These are phyloP conservation scores for Metschnikowia arizonensis DNA, from an alignment of 805 yeast species.

Conservation along the genomic window DNA sequence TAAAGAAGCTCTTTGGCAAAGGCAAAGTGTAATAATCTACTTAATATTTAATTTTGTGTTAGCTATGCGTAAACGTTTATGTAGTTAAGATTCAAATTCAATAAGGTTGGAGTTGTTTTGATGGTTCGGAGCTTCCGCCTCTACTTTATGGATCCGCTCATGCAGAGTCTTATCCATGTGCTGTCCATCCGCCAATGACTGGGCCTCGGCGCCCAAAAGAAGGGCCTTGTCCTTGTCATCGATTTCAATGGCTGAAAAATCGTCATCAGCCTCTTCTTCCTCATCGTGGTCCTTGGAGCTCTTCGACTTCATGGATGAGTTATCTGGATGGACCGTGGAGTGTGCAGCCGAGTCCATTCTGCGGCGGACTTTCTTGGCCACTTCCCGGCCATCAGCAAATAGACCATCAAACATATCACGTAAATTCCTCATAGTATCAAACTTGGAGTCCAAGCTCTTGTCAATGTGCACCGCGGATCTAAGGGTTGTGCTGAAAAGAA, in stretches of 20 bases:
- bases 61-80: not conserved
- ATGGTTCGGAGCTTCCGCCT: slow-evolving; percentile 11
- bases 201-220: slow-evolving; percentile 48
- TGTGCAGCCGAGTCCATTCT: slow-evolving; percentile 73
- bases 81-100: slow-evolving; percentile 39
- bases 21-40: slow-evolving; percentile 1
- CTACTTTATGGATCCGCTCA: slow-evolving; percentile 26
- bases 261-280: slow-evolving; percentile 50
- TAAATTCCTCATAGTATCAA: slow-evolving; percentile 53
- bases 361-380: slow-evolving; percentile 83
- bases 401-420: slow-evolving; percentile 89
- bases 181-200: slow-evolving; percentile 30
- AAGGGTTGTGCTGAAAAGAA: slow-evolving; percentile 69
- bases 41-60: not conserved
- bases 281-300: slow-evolving; percentile 20
- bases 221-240: slow-evolving; percentile 45
- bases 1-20: slow-evolving; percentile 40
- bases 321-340: slow-evolving; percentile 21
- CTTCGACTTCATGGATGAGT: slow-evolving; percentile 18
- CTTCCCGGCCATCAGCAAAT: slow-evolving; percentile 87
- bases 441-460: slow-evolving; percentile 45
- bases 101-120: slow-evolving; percentile 29
- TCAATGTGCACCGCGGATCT: slow-evolving; percentile 65
- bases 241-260: slow-evolving; percentile 37
- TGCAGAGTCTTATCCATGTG: slow-evolving; percentile 13